phyloP scores from a whole-genome alignment of 495 filamentous ascomycete species.

The Penicillium alfredii region DNA sequence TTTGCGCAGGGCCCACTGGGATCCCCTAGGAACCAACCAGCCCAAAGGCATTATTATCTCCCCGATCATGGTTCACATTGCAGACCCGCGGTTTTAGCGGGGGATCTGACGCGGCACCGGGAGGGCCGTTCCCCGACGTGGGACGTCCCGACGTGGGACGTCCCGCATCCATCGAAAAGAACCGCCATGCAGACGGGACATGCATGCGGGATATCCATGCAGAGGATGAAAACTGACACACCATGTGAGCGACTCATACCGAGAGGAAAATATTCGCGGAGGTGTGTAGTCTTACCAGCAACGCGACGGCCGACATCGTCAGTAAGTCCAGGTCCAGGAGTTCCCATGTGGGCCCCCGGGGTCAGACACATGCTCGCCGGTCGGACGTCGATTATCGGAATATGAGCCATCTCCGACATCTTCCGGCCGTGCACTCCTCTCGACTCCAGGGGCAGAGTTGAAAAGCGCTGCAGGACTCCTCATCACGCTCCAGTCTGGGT shows the following conservation, averaged over 20 bases:
- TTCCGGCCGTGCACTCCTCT: slow-evolving; percentile 7
- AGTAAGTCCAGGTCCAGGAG: no score
- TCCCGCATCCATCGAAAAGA: no score
- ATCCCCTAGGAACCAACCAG: slow-evolving; percentile 1
- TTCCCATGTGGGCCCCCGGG: no score
- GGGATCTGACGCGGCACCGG: slow-evolving; percentile 1
- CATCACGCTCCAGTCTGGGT: neutral
- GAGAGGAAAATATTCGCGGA: no score
- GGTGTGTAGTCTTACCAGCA: no score
- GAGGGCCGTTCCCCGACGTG: slow-evolving; percentile 3
- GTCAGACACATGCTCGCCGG: no score
- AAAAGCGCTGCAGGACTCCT: slow-evolving; percentile 1
- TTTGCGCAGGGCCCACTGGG: slow-evolving; percentile 3
- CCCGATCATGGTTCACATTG: slow-evolving; percentile 3
- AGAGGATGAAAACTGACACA: slow-evolving; percentile 7
- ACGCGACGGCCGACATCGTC: no score
- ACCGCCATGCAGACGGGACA: slow-evolving; percentile 2
- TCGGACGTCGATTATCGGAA: no score
- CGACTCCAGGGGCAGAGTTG: slow-evolving; percentile 1
- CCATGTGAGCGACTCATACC: no score
- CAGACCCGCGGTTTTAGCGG: slow-evolving; percentile 4
- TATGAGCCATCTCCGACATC: slow-evolving; percentile 1
- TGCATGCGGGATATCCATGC: slow-evolving; percentile 1
- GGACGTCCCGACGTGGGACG: no score
- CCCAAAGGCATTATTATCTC: neutral